Evolutionary conservation across 73 alveolate species (phyloP).

Genomic region (Halteria grandinella): DNA sequence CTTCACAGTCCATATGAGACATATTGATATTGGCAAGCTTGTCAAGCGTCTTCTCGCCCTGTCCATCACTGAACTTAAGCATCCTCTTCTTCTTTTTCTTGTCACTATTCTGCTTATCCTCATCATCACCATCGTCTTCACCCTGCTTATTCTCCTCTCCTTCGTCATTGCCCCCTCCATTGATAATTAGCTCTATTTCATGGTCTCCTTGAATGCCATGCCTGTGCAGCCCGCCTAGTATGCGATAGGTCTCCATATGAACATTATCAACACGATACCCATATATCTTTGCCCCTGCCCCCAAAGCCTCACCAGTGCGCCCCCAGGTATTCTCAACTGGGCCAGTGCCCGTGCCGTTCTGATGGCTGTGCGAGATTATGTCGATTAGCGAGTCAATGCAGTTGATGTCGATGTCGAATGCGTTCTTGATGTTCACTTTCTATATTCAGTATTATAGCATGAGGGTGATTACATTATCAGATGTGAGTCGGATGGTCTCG

Average conservation of each 20-base stretch:
- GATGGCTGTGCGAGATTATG: background rate
- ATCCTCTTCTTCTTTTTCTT: constrained; percentile 21
- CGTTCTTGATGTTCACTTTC: constrained; percentile 82
- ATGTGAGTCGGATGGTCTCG: constrained; percentile 35
- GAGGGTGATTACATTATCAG: constrained; percentile 20
- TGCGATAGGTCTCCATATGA: constrained; percentile 78
- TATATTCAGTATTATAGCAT: background rate
- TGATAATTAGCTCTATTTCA: too few relatives aligned
- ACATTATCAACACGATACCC: constrained; percentile 86
- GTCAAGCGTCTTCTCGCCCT: constrained; percentile 50
- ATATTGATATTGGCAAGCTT: constrained; percentile 28
- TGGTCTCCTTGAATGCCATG: too few relatives aligned
- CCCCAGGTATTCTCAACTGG: constrained; percentile 81
- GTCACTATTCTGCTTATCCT: constrained; percentile 1
- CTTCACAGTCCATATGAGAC: constrained; percentile 15
- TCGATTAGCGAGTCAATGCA: constrained; percentile 65
- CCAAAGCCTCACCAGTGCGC: constrained; percentile 77
- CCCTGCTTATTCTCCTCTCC: too few relatives aligned
- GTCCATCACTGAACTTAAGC: constrained; percentile 23
- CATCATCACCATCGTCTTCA: background rate
- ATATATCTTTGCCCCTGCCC: constrained; percentile 83
- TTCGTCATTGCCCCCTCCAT: too few relatives aligned
- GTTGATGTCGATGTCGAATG: constrained; percentile 80
- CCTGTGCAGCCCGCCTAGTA: constrained; percentile 77
- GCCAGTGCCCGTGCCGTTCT: background rate